These are phyloP conservation scores for Penicillium waksmanii DNA, from an alignment of 495 filamentous ascomycete genomes.

Conservation along the genomic window DNA sequence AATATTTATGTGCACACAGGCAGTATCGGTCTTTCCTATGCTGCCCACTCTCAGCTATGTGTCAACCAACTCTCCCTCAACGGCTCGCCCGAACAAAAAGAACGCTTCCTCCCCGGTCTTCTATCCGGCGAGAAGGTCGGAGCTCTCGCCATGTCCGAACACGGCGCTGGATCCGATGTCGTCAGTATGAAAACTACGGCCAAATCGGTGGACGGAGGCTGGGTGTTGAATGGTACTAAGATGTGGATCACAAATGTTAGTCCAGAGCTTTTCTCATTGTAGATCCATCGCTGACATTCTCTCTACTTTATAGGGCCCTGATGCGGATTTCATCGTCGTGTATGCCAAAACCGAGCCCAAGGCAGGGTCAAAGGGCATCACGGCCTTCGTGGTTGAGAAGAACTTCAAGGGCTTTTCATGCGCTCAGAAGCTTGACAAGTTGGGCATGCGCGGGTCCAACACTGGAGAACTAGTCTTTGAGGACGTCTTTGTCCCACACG, in stretches of 20 bases:
- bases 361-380: constrained; percentile 86
- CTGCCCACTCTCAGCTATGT: constrained; percentile 94
- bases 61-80: constrained; percentile 96
- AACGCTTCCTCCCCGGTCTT: constrained; percentile 75
- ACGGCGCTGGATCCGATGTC: constrained; percentile 88
- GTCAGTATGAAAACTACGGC: constrained; percentile 93
- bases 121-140: constrained; percentile 83
- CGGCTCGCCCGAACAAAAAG: constrained; percentile 78
- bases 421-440: constrained; percentile 92
- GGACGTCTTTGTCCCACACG: constrained; percentile 83
- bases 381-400: constrained; percentile 88
- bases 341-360: constrained; percentile 93
- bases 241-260: constrained; percentile 98
- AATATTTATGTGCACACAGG: constrained; percentile 44
- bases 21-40: constrained; percentile 90
- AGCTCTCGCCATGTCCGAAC: constrained; percentile 94
- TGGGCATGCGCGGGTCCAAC: constrained; percentile 96
- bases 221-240: constrained; percentile 85
- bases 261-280: not conserved
- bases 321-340: constrained; percentile 85
- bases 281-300: not conserved
- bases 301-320: constrained; percentile 65
- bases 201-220: constrained; percentile 80
- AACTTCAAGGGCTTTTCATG: constrained; percentile 76
- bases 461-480: constrained; percentile 95